phyloP scores from a whole-genome alignment of 306 rosid genomes.

The Mucuna pruriens region DNA sequence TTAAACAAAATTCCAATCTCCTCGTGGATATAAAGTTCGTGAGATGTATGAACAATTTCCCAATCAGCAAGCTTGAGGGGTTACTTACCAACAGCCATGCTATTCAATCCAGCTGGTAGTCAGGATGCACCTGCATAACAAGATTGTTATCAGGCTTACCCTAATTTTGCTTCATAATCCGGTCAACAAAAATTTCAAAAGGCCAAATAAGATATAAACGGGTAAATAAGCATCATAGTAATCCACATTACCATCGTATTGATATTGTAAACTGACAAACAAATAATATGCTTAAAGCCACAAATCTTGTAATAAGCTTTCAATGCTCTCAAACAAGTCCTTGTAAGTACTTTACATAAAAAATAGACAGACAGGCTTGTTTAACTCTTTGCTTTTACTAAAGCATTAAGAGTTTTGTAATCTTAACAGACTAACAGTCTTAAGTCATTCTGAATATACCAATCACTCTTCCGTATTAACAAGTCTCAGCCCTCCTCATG shows the following conservation, averaged over 20 bases:
- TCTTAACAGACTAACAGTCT: neutral
- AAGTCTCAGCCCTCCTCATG: neutral
- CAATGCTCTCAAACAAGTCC: neutral
- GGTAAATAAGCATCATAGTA: neutral
- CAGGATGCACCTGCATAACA: slow-evolving; percentile 30
- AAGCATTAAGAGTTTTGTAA: neutral
- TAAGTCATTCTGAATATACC: neutral
- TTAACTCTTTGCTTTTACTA: neutral
- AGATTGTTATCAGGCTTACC: neutral
- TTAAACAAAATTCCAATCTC: slow-evolving; percentile 36
- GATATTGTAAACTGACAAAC: neutral
- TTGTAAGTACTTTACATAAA: neutral
- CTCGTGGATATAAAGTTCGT: neutral
- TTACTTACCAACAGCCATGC: neutral
- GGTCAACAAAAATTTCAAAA: slow-evolving; percentile 13
- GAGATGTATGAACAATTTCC: slow-evolving; percentile 22
- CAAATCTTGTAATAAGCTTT: neutral
- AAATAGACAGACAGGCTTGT: neutral
- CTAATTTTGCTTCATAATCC: slow-evolving; percentile 7
- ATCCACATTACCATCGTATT: neutral
- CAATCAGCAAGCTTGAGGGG: neutral
- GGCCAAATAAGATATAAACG: neutral
- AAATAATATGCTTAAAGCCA: slow-evolving; percentile 13
- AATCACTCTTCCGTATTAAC: neutral
- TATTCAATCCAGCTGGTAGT: slow-evolving; percentile 6